These are phyloP conservation scores for Polychytrium aggregatum DNA, from an alignment of 192 early-diverging fungal species.

Conservation along the genomic window DNA sequence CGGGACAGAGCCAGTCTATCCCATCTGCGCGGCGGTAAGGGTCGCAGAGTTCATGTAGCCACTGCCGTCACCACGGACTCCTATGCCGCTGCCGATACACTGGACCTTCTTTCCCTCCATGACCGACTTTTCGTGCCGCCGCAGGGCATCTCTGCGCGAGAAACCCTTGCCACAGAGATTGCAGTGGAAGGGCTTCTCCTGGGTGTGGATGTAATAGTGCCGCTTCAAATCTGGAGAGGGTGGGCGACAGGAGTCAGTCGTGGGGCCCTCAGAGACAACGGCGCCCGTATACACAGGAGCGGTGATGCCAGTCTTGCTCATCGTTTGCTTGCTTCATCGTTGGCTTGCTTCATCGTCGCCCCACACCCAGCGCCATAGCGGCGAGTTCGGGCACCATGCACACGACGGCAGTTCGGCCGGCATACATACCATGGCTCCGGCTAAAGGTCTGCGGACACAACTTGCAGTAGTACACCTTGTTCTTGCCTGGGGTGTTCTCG, in stretches of 20 bases:
- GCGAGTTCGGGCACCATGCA: no score
- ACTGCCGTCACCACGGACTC: no score
- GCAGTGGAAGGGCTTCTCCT: slow-evolving; percentile 35
- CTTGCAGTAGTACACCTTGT: slow-evolving; percentile 23
- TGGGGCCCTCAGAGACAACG: background rate
- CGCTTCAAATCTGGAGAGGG: slow-evolving; percentile 33
- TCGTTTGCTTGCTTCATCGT: slow-evolving; percentile 4
- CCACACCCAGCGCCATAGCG: no score
- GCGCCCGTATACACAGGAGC: background rate
- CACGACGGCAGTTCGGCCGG: no score
- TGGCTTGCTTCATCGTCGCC: background rate
- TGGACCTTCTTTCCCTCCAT: slow-evolving; percentile 41
- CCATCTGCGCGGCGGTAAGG: no score
- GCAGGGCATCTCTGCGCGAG: slow-evolving; percentile 32
- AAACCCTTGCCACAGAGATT: slow-evolving; percentile 36
- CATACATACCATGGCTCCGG: slow-evolving; percentile 19
- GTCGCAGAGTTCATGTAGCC: no score
- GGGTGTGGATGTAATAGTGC: slow-evolving; percentile 38
- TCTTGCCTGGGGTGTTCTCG: slow-evolving; percentile 6
- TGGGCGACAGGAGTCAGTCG: background rate
- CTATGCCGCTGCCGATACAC: no score
- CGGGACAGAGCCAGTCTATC: no score
- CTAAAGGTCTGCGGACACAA: slow-evolving; percentile 30
- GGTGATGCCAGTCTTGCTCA: slow-evolving; percentile 6
- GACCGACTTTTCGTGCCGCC: slow-evolving; percentile 33